A percentile compares a stretch with the other conserved stretches of the same genome.
phyloP scores from a whole-genome alignment of 2,329 filamentous ascomycete species.

The Arthrobotrys pseudoclavata region DNA sequence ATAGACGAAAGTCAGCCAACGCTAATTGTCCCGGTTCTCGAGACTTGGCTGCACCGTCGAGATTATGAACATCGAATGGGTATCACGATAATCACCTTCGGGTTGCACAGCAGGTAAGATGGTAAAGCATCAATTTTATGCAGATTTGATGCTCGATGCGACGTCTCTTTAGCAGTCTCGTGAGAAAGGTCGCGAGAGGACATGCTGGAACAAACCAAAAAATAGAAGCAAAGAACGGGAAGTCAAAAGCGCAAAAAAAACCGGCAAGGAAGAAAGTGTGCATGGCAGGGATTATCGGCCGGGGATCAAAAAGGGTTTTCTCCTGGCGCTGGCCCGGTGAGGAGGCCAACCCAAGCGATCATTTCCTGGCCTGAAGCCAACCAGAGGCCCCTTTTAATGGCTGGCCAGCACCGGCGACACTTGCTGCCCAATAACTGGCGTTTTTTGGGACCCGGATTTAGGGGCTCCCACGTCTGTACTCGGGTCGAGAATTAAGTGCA shows the following conservation, averaged over 20 bases:
- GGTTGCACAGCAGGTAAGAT: slow-evolving; percentile 56
- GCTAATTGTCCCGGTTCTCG: slow-evolving; percentile 11
- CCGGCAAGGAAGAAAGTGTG: slow-evolving; percentile 36
- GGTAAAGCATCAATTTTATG: slow-evolving; percentile 39
- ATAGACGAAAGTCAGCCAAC: slow-evolving; percentile 21
- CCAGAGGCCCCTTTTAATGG: slow-evolving; percentile 44
- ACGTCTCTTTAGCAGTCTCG: slow-evolving; percentile 33
- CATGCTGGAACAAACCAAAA: slow-evolving; percentile 33
- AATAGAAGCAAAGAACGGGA: slow-evolving; percentile 55
- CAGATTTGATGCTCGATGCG: slow-evolving; percentile 26
- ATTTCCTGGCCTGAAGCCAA: slow-evolving; percentile 46
- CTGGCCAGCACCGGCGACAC: slow-evolving; percentile 2
- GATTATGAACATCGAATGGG: slow-evolving; percentile 14
- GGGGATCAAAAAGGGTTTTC: slow-evolving; percentile 35
- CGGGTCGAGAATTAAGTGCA: slow-evolving; percentile 7
- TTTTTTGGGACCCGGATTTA: slow-evolving; percentile 31
- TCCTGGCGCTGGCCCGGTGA: slow-evolving; percentile 44
- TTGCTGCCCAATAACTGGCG: slow-evolving; percentile 17
- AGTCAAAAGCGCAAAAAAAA: slow-evolving; percentile 56
- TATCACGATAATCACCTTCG: slow-evolving; percentile 43
- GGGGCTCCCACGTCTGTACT: slow-evolving; percentile 16
- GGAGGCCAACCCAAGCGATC: slow-evolving; percentile 55
- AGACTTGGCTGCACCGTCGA: slow-evolving; percentile 17
- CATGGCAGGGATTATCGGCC: slow-evolving; percentile 33
- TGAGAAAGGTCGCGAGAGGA: slow-evolving; percentile 37